Evolutionary conservation across 106 monocot genomes (phyloP).

Genomic region (Agapanthus africanus): DNA sequence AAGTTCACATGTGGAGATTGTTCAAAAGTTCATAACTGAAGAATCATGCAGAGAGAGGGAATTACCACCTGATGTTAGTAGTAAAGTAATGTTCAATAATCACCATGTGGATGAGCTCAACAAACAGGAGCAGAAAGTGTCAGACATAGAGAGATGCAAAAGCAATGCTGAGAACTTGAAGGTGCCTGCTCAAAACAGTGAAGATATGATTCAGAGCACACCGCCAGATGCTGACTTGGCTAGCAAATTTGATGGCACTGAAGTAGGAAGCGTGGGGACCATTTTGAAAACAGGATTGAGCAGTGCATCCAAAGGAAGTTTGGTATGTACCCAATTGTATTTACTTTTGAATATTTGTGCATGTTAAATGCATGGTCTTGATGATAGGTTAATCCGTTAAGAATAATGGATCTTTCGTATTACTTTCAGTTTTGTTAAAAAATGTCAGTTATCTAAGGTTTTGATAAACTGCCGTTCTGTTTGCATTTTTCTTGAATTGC

Average conservation of each 20-base stretch:
- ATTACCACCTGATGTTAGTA: background rate
- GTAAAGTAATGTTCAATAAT: background rate
- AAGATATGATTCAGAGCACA: constrained; percentile 6
- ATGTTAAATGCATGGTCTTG: no score
- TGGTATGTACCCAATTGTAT: constrained; percentile 3
- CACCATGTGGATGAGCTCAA: background rate
- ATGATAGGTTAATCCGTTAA: constrained; percentile 1
- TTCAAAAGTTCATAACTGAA: background rate
- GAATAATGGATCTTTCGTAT: background rate
- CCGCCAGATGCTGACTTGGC: constrained; percentile 12
- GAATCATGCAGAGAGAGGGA: background rate
- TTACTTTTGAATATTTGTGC: constrained; percentile 2
- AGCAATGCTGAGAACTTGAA: background rate
- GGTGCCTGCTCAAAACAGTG: background rate
- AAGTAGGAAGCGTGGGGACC: background rate
- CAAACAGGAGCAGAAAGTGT: background rate
- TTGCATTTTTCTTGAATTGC: background rate
- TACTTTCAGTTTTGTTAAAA: background rate
- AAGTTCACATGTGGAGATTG: background rate
- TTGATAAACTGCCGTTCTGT: background rate
- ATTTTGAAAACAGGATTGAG: background rate
- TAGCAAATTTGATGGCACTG: background rate
- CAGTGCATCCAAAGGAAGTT: background rate
- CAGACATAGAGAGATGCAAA: background rate
- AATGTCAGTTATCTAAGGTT: background rate